Conservation (phyloP, 257 asterid genomes). For the Vinca minor region DNA sequence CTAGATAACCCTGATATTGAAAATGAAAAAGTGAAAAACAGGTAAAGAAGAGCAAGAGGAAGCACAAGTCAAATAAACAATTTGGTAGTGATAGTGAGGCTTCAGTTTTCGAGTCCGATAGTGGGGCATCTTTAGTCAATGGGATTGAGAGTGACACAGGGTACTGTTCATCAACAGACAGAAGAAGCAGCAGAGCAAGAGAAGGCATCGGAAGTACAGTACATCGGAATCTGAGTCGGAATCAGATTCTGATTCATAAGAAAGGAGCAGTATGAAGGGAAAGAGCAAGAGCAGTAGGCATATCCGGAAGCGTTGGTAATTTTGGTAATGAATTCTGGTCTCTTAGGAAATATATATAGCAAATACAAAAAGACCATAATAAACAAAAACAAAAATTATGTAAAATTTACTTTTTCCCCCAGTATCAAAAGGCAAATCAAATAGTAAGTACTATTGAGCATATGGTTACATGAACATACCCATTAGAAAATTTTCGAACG, state of each 20-base stretch:
- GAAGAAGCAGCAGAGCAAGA: constrained; percentile 54
- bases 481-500: too few relatives aligned
- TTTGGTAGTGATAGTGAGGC: constrained; percentile 77
- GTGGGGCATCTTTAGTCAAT: constrained; percentile 49
- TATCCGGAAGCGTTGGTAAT: constrained; percentile 28
- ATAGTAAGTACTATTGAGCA: too few relatives aligned
- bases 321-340: too few relatives aligned
- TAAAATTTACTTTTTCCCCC: too few relatives aligned
- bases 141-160: constrained; percentile 70
- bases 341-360: too few relatives aligned
- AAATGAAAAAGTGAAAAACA: constrained; percentile 36
- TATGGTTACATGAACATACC: too few relatives aligned
- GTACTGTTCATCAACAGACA: constrained; percentile 57
- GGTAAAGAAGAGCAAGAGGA: constrained; percentile 71
- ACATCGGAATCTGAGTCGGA: constrained; percentile 69
- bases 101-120: constrained; percentile 75
- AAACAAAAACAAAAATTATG: too few relatives aligned
- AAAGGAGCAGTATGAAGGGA: constrained; percentile 48
- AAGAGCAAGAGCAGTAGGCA: constrained; percentile 53
- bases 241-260: constrained; percentile 74
- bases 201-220: constrained; percentile 48
- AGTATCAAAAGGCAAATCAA: too few relatives aligned
- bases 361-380: too few relatives aligned
- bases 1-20: constrained; percentile 50
- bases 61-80: constrained; percentile 56